Evolutionary conservation across 768 basidiomycete genomes (phyloP), one percentile per base, ranked within the genome.

Genomic region (Neoboletus magnificus): DNA sequence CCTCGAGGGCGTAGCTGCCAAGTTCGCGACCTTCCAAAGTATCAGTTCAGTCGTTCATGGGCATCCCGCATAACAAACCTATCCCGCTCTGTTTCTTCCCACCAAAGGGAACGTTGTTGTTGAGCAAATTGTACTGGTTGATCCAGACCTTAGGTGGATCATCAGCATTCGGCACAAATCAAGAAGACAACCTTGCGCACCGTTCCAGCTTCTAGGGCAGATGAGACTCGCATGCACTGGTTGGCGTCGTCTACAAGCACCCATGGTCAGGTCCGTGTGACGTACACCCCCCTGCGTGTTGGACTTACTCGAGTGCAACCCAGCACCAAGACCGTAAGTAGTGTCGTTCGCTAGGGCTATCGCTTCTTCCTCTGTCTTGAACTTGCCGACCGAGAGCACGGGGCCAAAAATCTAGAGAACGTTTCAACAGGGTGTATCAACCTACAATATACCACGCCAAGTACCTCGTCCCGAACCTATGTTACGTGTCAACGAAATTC

Each of bases 51-150:
- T 30, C 20, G 12, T 56, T n/a, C 49, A 40, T 20, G 22, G n/a
- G 39, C 33, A 45, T 49, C 16, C 4, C 23, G 15, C 3, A 36
- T 0, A 9, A 50, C 62, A 55, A 62, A 89, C 90, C 87, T 65
- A 91, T 85, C 50, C 93, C 93, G 41, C 89, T 91, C 69, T 91
- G 88, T 73, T 95, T 96, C 77, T 90, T 96, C 23, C 95, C 96
- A 36, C 96, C 95, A 66, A 98, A 98, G 1, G 96, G 96, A 43
- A 93, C 87, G 56, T 95, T 92, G 70, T 91, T 91, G 73, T 83
- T 82, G 53, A 96, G 71, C 13, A 89, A 40, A 66, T 87, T 89
- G 74, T 93, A 95, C 66, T 92, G 87, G 71, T 98, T 98, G 56
- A 94, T 82, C 93, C 94, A 97, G 40, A 93, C 87, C 87, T 90